Evolutionary conservation across 225 moss, liverwort and hornwort genomes (phyloP).

Genomic region (Thuidium tamariscinum): DNA sequence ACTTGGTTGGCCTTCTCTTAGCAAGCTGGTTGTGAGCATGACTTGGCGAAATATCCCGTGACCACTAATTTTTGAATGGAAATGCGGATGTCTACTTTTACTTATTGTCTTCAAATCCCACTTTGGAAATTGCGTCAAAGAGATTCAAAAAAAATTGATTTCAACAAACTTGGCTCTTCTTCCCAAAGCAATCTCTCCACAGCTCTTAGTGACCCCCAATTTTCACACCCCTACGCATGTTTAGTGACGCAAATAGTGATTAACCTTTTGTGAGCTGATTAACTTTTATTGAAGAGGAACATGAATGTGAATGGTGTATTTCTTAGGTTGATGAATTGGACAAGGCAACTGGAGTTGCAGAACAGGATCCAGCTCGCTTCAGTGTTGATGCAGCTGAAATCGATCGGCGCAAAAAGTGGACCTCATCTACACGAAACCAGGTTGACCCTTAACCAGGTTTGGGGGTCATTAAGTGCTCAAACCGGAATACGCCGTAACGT

Average conservation of each 20-base stretch:
- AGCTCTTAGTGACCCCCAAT: neutral
- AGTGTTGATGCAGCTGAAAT: constrained; percentile 53
- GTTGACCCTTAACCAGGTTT: constrained; percentile 26
- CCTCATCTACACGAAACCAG: constrained; percentile 42
- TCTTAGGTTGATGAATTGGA: constrained; percentile 79
- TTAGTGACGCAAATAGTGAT: neutral
- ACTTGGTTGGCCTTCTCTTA: neutral
- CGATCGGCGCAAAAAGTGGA: constrained; percentile 65
- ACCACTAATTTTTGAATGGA: neutral
- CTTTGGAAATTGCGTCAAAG: neutral
- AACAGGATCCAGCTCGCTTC: constrained; percentile 71
- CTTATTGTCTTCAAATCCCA: neutral
- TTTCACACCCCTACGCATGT: neutral
- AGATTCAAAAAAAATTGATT: neutral
- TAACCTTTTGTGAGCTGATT: neutral
- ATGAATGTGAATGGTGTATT: neutral
- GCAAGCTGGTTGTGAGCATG: neutral
- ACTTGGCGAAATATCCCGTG: neutral
- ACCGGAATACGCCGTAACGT: neutral
- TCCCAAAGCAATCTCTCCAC: neutral
- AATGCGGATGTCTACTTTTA: neutral
- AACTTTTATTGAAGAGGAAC: neutral
- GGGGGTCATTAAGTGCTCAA: neutral
- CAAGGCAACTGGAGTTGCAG: constrained; percentile 74
- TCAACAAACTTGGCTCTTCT: neutral